Conservation (phyloP, 106 monocot genomes). For the Allium cepa region DNA sequence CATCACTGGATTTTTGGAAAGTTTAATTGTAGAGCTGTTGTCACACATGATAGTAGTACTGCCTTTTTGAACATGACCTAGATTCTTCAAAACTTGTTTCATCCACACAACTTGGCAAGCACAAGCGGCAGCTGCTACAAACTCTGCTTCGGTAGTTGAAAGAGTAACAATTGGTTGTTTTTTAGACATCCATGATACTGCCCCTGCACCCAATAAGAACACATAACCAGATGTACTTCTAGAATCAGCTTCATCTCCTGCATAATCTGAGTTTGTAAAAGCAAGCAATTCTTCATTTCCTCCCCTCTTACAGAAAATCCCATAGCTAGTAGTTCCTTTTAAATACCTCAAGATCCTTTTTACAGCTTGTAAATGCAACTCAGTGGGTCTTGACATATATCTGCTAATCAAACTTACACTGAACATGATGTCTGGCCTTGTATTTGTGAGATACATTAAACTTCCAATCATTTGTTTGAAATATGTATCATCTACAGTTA, state of each 20-base stretch:
- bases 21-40: not conserved
- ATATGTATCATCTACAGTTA: not conserved
- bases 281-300: not conserved
- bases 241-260: not conserved
- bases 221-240: slow-evolving; percentile 2
- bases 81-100: not conserved
- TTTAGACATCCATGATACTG: not conserved
- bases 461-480: not conserved
- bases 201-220: not conserved
- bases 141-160: too few relatives aligned
- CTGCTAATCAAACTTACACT: slow-evolving; percentile 4
- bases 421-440: not conserved
- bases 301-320: not conserved
- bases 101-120: not conserved
- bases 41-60: slow-evolving; percentile 1
- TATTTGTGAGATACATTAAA: slow-evolving; percentile 3
- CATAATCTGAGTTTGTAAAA: not conserved
- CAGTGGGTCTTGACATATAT: not conserved
- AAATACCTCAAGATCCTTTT: not conserved
- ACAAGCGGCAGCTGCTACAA: not conserved
- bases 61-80: not conserved
- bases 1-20: slow-evolving; percentile 4
- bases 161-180: too few relatives aligned
- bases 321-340: not conserved
- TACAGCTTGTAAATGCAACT: not conserved